phyloP scores from a whole-genome alignment of 768 basidiomycete species.

The Termitomyces sp. region DNA sequence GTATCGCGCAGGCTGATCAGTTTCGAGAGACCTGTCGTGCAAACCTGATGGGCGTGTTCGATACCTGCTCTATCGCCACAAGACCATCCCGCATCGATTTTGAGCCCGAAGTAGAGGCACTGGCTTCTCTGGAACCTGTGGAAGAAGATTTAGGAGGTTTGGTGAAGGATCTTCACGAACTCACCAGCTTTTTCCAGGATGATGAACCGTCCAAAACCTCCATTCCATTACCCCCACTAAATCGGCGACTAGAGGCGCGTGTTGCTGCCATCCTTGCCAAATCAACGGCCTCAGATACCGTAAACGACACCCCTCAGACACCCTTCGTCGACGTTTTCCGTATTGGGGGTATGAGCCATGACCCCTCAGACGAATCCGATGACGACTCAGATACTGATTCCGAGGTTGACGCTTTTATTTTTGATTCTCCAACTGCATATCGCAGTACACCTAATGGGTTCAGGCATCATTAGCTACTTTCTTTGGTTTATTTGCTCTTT shows the following conservation, averaged over 20 bases:
- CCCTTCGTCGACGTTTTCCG: conserved; percentile 77
- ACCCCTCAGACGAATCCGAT: conserved; percentile 33
- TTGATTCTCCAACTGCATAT: conserved; percentile 49
- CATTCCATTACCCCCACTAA: conserved; percentile 40
- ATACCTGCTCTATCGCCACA: conserved; percentile 70
- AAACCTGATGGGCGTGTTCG: conserved; percentile 84
- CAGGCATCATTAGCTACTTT: conserved; percentile 27
- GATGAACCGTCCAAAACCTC: conserved; percentile 28
- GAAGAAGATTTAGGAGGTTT: conserved; percentile 76
- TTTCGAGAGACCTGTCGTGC: conserved; percentile 61
- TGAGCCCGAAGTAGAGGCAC: conserved; percentile 56
- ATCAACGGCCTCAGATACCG: conserved; percentile 53
- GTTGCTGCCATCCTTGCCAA: conserved; percentile 82
- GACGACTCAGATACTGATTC: conserved; percentile 47
- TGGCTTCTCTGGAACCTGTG: conserved; percentile 36
- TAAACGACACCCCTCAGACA: conserved; percentile 66
- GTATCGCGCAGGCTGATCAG: conserved; percentile 63
- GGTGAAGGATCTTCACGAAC: conserved; percentile 72
- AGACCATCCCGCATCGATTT: conserved; percentile 73
- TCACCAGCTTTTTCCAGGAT: conserved; percentile 71
- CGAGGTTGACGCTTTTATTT: conserved; percentile 60
- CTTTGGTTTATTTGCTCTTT: background rate
- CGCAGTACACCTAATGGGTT: conserved; percentile 45
- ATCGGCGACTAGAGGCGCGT: conserved; percentile 66
- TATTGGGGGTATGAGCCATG: conserved; percentile 37